Evolutionary conservation across 345 rosid genomes (phyloP).

Genomic region (Rhizophora mangle): DNA sequence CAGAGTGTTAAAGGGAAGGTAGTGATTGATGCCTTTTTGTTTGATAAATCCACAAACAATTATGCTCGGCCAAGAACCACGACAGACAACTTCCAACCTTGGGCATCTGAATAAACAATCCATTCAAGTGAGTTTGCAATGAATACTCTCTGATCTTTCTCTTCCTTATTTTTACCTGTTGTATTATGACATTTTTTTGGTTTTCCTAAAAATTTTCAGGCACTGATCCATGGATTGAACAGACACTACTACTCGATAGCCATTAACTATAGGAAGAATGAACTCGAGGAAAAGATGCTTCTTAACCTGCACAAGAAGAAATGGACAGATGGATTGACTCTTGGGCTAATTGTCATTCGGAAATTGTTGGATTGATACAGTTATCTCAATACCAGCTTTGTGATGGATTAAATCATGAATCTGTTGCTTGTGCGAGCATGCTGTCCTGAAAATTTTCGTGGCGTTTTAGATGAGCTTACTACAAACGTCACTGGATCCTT

Average conservation of each 20-base stretch:
- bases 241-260: slow-evolving; percentile 98
- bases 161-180: background rate
- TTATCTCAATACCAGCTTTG: no score
- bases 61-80: slow-evolving; percentile 99
- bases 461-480: no score
- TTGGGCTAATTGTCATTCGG: slow-evolving; percentile 9
- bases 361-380: no score
- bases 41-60: slow-evolving; percentile 95
- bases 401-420: no score
- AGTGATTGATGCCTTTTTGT: slow-evolving; percentile 97
- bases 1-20: slow-evolving; percentile 98
- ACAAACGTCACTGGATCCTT: no score
- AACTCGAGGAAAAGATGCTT: slow-evolving; percentile 91
- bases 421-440: no score
- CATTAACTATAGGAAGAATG: slow-evolving; percentile 91
- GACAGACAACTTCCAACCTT: slow-evolving; percentile 97
- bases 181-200: slow-evolving; percentile 11
- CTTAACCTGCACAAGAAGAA: slow-evolving; percentile 96
- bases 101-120: slow-evolving; percentile 98
- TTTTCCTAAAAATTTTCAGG: slow-evolving; percentile 46
- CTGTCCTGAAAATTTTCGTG: no score
- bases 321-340: slow-evolving; percentile 98
- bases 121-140: slow-evolving; percentile 62
- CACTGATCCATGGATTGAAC: slow-evolving; percentile 96
- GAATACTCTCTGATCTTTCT: background rate